phyloP scores from a whole-genome alignment of 768 basidiomycete species.

The Chiua virens region DNA sequence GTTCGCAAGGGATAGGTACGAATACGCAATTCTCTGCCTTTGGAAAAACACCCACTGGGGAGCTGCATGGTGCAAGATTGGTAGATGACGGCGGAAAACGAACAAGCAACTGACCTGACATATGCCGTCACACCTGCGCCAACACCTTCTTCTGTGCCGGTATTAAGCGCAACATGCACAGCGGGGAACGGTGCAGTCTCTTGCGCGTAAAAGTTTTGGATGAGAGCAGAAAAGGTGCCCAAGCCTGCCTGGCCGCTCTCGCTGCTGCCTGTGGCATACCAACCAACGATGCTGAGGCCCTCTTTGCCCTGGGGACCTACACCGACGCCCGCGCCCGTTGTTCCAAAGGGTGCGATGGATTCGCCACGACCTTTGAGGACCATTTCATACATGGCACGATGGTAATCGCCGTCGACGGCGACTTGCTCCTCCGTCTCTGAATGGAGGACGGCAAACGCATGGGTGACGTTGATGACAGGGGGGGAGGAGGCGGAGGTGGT shows the following conservation, averaged over 20 bases:
- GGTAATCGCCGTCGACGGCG: conserved; percentile 96
- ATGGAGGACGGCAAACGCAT: conserved; percentile 90
- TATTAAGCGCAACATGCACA: conserved; percentile 89
- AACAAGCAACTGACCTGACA: conserved; percentile 58
- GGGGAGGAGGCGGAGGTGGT: not conserved
- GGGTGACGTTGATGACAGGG: conserved; percentile 64
- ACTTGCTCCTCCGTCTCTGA: conserved; percentile 91
- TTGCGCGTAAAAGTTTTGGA: conserved; percentile 96
- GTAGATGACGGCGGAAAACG: conserved; percentile 7
- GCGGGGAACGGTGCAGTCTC: conserved; percentile 88
- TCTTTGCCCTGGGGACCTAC: conserved; percentile 37
- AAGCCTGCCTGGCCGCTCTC: conserved; percentile 43
- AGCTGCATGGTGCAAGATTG: conserved; percentile 42
- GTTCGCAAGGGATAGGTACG: conserved; percentile 84
- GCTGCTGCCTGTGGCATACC: conserved; percentile 80
- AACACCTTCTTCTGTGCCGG: conserved; percentile 63
- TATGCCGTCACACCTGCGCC: conserved; percentile 83
- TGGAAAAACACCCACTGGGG: conserved; percentile 83
- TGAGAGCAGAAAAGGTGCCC: conserved; percentile 93
- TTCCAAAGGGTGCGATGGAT: conserved; percentile 24
- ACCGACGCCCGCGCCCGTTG: conserved; percentile 16
- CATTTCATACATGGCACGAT: conserved; percentile 89
- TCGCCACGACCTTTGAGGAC: conserved; percentile 64
- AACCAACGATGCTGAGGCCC: conserved; percentile 91
- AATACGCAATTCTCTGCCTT: conserved; percentile 97